Conservation (phyloP, 2,329 filamentous ascomycete species). For the Esteya vermicola region DNA sequence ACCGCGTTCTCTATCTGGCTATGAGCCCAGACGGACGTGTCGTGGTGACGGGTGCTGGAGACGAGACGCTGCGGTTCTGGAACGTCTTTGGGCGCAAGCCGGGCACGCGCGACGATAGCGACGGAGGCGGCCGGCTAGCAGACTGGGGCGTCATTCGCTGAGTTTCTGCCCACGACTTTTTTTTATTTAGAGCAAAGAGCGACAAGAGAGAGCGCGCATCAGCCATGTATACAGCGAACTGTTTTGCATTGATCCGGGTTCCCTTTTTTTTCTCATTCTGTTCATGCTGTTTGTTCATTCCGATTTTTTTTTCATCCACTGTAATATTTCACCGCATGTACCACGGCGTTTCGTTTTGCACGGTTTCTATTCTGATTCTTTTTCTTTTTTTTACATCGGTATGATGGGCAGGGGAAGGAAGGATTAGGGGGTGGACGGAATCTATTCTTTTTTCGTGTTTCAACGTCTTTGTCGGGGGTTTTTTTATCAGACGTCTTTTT, state of each 20-base stretch:
- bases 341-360: neutral
- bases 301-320: neutral
- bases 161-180: no score
- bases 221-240: no score
- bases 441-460: neutral
- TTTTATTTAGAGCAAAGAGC: no score
- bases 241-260: no score
- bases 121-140: slow-evolving; percentile 46
- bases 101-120: slow-evolving; percentile 54
- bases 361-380: neutral
- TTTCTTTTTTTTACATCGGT: neutral
- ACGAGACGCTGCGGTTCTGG: slow-evolving; percentile 95
- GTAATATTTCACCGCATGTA: neutral
- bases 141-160: slow-evolving; percentile 76
- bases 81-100: slow-evolving; percentile 81
- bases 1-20: slow-evolving; percentile 85
- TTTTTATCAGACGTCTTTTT: no score
- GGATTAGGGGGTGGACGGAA: no score
- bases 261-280: no score
- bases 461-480: no score
- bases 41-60: slow-evolving; percentile 89
- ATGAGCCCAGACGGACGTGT: slow-evolving; percentile 95
- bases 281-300: neutral
- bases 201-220: neutral
- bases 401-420: no score